Percentiles rank a stretch among this genome's conserved stretches.
phyloP scores from a whole-genome alignment of 2,329 filamentous ascomycete species.

The Pseudodiploospora longispora region DNA sequence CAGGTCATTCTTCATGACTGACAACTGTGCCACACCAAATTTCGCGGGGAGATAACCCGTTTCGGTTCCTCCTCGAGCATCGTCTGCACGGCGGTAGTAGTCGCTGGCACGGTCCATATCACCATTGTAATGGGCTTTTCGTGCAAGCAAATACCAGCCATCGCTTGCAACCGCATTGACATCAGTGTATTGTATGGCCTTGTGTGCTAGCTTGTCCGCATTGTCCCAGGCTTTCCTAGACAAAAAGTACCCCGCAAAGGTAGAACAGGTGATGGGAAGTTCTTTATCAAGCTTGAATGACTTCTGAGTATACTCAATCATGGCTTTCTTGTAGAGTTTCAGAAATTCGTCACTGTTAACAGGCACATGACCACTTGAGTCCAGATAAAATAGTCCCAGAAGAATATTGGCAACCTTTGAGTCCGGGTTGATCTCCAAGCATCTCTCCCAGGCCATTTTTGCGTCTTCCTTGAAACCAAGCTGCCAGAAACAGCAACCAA shows the following conservation, averaged over 20 bases:
- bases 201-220: slow-evolving; percentile 79
- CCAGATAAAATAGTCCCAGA: slow-evolving; percentile 82
- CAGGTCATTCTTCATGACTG: slow-evolving; percentile 73
- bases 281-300: slow-evolving; percentile 92
- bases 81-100: slow-evolving; percentile 84
- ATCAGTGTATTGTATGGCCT: slow-evolving; percentile 91
- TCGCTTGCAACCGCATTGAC: slow-evolving; percentile 95
- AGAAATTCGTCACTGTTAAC: slow-evolving; percentile 81
- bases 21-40: slow-evolving; percentile 85
- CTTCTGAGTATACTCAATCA: slow-evolving; percentile 89
- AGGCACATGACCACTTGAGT: slow-evolving; percentile 73
- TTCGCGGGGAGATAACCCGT: slow-evolving; percentile 89
- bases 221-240: slow-evolving; percentile 72
- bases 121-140: slow-evolving; percentile 80
- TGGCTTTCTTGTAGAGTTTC: slow-evolving; percentile 80
- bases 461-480: slow-evolving; percentile 91
- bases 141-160: slow-evolving; percentile 89
- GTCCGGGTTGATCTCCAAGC: slow-evolving; percentile 69
- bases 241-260: slow-evolving; percentile 85
- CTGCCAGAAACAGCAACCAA: slow-evolving; percentile 96
- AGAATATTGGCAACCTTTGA: slow-evolving; percentile 89
- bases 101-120: slow-evolving; percentile 69
- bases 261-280: slow-evolving; percentile 79
- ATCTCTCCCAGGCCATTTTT: slow-evolving; percentile 80
- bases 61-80: slow-evolving; percentile 85